Conservation (phyloP, 163 green algal species). For the Chlamydomonas reinhardtii region DNA sequence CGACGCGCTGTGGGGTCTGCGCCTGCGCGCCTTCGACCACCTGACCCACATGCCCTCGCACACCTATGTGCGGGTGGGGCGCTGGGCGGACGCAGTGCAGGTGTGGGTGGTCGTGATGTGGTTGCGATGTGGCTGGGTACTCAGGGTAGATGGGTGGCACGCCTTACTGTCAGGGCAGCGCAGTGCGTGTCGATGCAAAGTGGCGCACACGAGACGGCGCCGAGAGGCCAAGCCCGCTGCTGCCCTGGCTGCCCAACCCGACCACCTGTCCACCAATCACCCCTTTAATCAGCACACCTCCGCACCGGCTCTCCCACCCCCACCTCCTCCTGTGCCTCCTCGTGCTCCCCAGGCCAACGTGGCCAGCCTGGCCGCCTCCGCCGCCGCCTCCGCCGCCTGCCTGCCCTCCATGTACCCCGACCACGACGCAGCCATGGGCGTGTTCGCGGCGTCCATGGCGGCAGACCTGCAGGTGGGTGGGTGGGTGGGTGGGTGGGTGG, state of each 20-base stretch:
- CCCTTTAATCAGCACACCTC: too few species aligned
- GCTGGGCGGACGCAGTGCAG: slow-evolving; percentile 66
- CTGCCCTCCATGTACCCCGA: slow-evolving; percentile 69
- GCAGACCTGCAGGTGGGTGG: slow-evolving; percentile 16
- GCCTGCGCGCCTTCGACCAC: slow-evolving; percentile 62
- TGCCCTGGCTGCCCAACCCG: too few species aligned
- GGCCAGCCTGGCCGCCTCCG: slow-evolving; percentile 4
- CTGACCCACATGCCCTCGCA: slow-evolving; percentile 85
- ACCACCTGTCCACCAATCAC: too few species aligned
- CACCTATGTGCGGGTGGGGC: slow-evolving; percentile 70
- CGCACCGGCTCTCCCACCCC: background rate
- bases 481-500: too few species aligned
- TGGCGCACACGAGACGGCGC: too few species aligned
- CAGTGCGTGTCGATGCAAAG: too few species aligned
- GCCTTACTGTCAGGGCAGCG: too few species aligned
- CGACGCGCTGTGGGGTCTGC: slow-evolving; percentile 46
- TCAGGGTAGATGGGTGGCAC: too few species aligned
- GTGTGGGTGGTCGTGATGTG: slow-evolving; percentile 13
- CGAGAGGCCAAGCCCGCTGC: too few species aligned
- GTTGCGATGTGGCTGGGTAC: too few species aligned
- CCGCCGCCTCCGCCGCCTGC: slow-evolving; percentile 52
- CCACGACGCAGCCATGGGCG: slow-evolving; percentile 76
- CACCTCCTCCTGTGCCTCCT: background rate
- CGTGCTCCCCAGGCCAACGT: background rate
- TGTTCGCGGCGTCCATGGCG: slow-evolving; percentile 71